Evolutionary conservation across 169 alveolate genomes (phyloP).

Genomic region (Plasmodium inui): DNA sequence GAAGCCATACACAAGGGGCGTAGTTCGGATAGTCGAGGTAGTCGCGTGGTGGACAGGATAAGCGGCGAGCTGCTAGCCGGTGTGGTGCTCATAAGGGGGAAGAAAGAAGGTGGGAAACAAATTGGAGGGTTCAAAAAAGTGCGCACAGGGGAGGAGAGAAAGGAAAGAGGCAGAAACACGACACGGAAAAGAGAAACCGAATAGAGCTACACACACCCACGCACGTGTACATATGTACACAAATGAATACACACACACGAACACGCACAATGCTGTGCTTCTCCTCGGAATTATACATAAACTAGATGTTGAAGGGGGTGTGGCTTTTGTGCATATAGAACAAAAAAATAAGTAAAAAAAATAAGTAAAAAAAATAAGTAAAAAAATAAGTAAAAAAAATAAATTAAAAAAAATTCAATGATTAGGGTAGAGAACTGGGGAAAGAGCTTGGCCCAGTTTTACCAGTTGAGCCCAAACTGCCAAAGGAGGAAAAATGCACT

Average conservation of each 20-base stretch:
- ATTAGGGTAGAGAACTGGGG: background rate
- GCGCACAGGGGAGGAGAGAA: background rate
- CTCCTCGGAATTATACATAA: conserved; percentile 1
- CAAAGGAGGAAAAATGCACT: background rate
- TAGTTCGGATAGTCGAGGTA: too few relatives aligned
- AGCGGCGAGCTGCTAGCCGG: background rate
- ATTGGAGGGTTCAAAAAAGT: conserved; percentile 20
- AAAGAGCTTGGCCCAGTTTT: background rate
- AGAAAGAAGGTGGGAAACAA: conserved; percentile 14
- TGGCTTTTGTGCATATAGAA: background rate
- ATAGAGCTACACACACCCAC: background rate
- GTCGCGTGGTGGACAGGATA: background rate
- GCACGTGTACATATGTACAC: background rate
- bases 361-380: background rate
- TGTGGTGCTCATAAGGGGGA: background rate
- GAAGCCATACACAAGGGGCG: conserved; percentile 23
- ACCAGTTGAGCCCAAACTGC: background rate
- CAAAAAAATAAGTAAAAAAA: conserved; percentile 17
- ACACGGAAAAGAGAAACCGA: background rate
- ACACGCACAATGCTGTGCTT: background rate
- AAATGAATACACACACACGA: conserved; percentile 12
- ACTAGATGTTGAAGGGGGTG: background rate
- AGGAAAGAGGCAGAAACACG: background rate
- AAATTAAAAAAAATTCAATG: background rate
- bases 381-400: too few relatives aligned